phyloP scores from a whole-genome alignment of 108 stramenopile species.

The Aurantiochytrium sp. region DNA sequence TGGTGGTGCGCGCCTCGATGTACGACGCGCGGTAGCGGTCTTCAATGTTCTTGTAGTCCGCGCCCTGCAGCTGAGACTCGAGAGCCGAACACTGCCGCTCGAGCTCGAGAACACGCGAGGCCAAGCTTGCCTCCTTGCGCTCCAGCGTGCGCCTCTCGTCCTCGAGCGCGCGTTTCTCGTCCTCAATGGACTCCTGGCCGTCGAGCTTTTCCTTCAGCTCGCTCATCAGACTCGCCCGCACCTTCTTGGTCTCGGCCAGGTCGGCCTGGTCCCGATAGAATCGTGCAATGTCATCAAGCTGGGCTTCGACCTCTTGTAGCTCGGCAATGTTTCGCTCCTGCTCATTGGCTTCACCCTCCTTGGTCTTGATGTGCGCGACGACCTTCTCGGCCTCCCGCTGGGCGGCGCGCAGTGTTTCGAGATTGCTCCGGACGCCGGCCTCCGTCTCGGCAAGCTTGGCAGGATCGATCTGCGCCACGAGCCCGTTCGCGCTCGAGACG shows the following conservation, averaged over 20 bases:
- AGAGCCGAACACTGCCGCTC: slow-evolving; percentile 17
- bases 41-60: slow-evolving; percentile 77
- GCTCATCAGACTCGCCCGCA: slow-evolving; percentile 37
- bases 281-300: background rate
- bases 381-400: background rate
- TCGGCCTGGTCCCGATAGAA: background rate
- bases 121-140: slow-evolving; percentile 39
- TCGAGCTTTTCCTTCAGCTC: slow-evolving; percentile 38
- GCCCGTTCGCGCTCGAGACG: background rate
- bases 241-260: background rate
- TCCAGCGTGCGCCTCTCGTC: slow-evolving; percentile 35
- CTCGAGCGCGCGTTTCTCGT: slow-evolving; percentile 33
- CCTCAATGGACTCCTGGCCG: slow-evolving; percentile 41
- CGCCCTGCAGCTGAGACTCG: slow-evolving; percentile 40
- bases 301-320: background rate
- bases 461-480: background rate
- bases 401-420: background rate
- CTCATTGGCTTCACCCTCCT: background rate
- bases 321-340: background rate
- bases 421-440: background rate
- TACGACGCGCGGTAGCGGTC: slow-evolving; percentile 73
- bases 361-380: background rate
- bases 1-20: slow-evolving; percentile 83
- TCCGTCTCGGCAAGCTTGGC: background rate
- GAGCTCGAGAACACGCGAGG: background rate